Conservation (phyloP, 306 rosid species). For the Trichosanthes truncata region DNA sequence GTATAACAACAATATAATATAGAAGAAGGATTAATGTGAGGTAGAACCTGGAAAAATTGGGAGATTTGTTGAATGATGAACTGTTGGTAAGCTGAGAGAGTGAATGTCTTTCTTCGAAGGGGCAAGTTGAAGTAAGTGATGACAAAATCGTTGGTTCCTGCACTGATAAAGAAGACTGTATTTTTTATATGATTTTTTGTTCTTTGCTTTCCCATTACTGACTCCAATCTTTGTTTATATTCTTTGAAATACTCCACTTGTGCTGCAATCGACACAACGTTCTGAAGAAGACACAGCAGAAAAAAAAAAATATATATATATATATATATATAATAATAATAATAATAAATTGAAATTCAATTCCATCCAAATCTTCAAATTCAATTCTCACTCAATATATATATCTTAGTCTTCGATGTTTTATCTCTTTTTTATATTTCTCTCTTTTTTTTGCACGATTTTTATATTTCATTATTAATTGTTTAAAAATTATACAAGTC, state of each 20-base stretch:
- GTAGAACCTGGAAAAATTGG: conserved; percentile 42
- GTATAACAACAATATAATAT: too few species aligned
- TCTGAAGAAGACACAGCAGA: conserved; percentile 18
- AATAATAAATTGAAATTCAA: too few species aligned
- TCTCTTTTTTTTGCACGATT: too few species aligned
- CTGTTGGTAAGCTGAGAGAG: conserved; percentile 30
- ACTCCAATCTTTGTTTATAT: conserved; percentile 35
- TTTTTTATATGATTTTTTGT: conserved; percentile 32
- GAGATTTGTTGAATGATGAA: conserved; percentile 39
- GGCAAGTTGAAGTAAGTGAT: conserved; percentile 50
- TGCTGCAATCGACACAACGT: conserved; percentile 39
- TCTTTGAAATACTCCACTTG: conserved; percentile 54
- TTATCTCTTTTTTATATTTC: too few species aligned
- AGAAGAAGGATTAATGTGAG: not conserved
- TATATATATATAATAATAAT: not conserved
- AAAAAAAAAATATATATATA: not conserved
- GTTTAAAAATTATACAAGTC: too few species aligned
- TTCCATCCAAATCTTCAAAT: too few species aligned
- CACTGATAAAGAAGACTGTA: conserved; percentile 47
- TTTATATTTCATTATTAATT: too few species aligned
- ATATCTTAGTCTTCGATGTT: too few species aligned
- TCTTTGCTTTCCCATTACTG: conserved; percentile 31
- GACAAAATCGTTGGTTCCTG: conserved; percentile 69
- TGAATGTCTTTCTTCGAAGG: conserved; percentile 24
- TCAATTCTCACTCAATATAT: too few species aligned